Evolutionary conservation across 2,329 filamentous ascomycete genomes (phyloP).

Genomic region (Zasmidium citrigriseum): DNA sequence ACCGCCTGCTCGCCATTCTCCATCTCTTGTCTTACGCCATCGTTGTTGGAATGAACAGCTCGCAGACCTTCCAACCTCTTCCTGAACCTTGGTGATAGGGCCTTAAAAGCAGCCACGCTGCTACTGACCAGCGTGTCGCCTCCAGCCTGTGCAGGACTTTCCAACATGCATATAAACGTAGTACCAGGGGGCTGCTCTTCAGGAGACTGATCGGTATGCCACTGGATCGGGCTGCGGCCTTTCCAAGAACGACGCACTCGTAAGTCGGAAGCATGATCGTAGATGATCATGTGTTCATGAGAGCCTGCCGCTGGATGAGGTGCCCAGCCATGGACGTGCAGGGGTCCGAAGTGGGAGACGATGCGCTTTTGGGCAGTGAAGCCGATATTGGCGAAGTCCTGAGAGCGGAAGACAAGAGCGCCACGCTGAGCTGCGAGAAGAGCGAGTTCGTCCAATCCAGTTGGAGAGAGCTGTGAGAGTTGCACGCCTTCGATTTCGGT

Average conservation of each 20-base stretch:
- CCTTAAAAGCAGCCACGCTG: constrained; percentile 22
- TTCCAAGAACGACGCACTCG: constrained; percentile 16
- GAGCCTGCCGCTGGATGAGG: constrained; percentile 13
- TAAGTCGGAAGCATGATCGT: constrained; percentile 16
- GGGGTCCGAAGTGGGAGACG: constrained; percentile 17
- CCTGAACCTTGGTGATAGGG: constrained; percentile 30
- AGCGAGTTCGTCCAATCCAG: constrained; percentile 13
- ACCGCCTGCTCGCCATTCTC: constrained; percentile 29
- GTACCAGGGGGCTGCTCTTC: constrained; percentile 35
- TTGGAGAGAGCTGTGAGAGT: constrained; percentile 10
- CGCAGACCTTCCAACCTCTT: constrained; percentile 27
- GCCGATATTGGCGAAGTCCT: constrained; percentile 18
- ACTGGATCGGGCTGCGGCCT: constrained; percentile 10
- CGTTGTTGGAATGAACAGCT: constrained; percentile 16
- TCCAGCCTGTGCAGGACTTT: constrained; percentile 1
- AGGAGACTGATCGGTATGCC: constrained; percentile 15
- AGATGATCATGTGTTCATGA: constrained; percentile 18
- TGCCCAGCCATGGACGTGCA: constrained; percentile 20
- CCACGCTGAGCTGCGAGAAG: constrained; percentile 14
- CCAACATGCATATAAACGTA: constrained; percentile 31
- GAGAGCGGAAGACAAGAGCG: constrained; percentile 14
- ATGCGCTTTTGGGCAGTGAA: constrained; percentile 12
- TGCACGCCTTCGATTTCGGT: constrained; percentile 13
- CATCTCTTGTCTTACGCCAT: constrained; percentile 23
- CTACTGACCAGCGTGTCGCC: constrained; percentile 9